These are phyloP conservation scores for Leccinum boreale DNA, from an alignment of 768 basidiomycete species.

Conservation along the genomic window DNA sequence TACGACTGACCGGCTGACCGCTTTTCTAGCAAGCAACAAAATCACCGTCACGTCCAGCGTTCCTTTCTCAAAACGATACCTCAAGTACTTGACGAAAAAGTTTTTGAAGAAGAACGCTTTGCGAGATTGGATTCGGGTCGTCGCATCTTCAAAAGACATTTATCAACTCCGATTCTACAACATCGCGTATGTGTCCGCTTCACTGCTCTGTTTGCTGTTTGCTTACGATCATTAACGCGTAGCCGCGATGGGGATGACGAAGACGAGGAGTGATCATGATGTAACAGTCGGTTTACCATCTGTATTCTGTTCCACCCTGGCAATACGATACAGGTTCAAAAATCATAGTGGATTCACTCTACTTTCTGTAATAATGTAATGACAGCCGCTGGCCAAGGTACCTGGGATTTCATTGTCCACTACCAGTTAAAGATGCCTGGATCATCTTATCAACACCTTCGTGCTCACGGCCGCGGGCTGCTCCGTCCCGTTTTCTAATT, in stretches of 20 bases:
- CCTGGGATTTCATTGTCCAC: neutral
- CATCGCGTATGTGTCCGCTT: constrained; percentile 59
- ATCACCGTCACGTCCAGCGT: constrained; percentile 83
- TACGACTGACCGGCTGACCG: constrained; percentile 1
- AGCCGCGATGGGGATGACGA: constrained; percentile 54
- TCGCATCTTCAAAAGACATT: constrained; percentile 88
- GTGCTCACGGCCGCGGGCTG: constrained; percentile 4
- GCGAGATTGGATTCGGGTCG: constrained; percentile 97
- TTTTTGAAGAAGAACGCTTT: constrained; percentile 97
- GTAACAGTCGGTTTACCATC: neutral
- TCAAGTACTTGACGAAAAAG: constrained; percentile 99
- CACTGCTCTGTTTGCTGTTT: neutral
- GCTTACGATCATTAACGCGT: neutral
- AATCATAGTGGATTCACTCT: neutral
- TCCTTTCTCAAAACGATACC: constrained; percentile 94
- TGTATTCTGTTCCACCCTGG: constrained; percentile 1
- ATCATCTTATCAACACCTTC: constrained; percentile 22
- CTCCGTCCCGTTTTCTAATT: constrained; percentile 32
- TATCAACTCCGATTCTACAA: constrained; percentile 97
- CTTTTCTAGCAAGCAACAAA: constrained; percentile 62
- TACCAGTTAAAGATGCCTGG: neutral
- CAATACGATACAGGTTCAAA: constrained; percentile 9
- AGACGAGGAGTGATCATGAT: constrained; percentile 43
- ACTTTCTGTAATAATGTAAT: neutral
- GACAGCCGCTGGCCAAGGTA: neutral